Percentiles rank a stretch among this genome's conserved stretches.
Evolutionary conservation across 306 rosid genomes (phyloP).

Genomic region (Astragalus membranaceus): DNA sequence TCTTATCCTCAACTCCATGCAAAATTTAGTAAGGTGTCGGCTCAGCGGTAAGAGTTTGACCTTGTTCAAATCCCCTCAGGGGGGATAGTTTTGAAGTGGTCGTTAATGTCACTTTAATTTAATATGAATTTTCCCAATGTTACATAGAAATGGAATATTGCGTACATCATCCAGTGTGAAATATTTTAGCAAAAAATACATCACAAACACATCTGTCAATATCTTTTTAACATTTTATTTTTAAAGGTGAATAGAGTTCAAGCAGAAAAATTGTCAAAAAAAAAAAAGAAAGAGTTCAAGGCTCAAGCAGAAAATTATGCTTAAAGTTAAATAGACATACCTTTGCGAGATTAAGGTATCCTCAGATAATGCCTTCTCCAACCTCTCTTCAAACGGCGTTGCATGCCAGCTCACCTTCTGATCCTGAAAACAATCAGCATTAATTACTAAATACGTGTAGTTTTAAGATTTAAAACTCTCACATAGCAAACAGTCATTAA

Average conservation of each 20-base stretch:
- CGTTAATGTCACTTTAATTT: too few species aligned
- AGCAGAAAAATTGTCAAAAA: background rate
- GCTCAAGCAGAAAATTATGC: too few species aligned
- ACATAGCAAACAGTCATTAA: background rate
- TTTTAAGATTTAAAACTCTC: background rate
- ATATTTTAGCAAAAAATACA: background rate
- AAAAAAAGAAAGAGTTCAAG: too few species aligned
- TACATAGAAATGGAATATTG: background rate
- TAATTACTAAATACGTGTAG: background rate
- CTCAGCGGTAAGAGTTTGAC: too few species aligned
- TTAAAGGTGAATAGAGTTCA: background rate
- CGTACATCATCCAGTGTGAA: background rate
- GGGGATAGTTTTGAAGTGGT: too few species aligned
- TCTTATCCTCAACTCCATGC: background rate
- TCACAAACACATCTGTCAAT: background rate
- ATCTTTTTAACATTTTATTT: background rate
- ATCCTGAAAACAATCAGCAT: slow-evolving; percentile 47
- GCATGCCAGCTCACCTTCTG: slow-evolving; percentile 97
- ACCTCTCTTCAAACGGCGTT: slow-evolving; percentile 86
- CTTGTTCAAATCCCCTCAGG: too few species aligned
- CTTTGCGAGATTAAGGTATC: slow-evolving; percentile 54
- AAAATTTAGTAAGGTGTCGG: background rate
- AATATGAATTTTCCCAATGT: background rate
- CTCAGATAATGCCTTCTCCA: slow-evolving; percentile 89
- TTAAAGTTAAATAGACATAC: slow-evolving; percentile 4